Evolutionary conservation across 2,329 filamentous ascomycete genomes (phyloP).

Genomic region (Aquanectria penicillioides): DNA sequence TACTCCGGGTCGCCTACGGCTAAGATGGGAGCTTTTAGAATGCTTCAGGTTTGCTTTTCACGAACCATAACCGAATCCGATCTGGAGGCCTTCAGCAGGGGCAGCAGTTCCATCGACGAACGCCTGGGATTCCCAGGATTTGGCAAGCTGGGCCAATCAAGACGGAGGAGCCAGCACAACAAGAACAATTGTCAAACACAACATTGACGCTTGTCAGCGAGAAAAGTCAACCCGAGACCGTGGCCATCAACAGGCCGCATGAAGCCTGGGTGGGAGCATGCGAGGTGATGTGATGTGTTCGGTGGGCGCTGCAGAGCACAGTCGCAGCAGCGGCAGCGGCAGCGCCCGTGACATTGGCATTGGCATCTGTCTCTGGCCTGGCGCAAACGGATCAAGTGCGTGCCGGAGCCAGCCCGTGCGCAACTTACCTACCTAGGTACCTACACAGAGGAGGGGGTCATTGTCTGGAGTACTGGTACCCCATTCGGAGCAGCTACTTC

Average conservation of each 20-base stretch:
- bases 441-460: too few relatives aligned
- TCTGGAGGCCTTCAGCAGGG: neutral
- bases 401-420: slow-evolving; percentile 20
- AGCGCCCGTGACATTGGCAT: too few relatives aligned
- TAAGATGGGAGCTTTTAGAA: neutral
- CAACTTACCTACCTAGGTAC: too few relatives aligned
- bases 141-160: slow-evolving; percentile 20
- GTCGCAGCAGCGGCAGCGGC: too few relatives aligned
- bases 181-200: slow-evolving; percentile 9
- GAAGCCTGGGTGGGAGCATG: neutral
- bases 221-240: neutral
- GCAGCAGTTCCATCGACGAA: neutral
- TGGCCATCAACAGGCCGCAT: neutral
- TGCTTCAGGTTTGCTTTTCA: too few relatives aligned
- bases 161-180: neutral
- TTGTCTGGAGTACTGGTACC: too few relatives aligned
- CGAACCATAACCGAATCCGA: too few relatives aligned
- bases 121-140: slow-evolving; percentile 6
- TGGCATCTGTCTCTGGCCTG: too few relatives aligned
- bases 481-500: too few relatives aligned
- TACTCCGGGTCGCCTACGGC: neutral
- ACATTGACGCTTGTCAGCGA: slow-evolving; percentile 8
- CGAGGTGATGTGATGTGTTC: neutral
- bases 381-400: too few relatives aligned
- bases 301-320: neutral